Evolutionary conservation across 2,329 filamentous ascomycete species (phyloP), one percentile per base, ranked within the genome.

Genomic region (Fusarium tjaetaba): DNA sequence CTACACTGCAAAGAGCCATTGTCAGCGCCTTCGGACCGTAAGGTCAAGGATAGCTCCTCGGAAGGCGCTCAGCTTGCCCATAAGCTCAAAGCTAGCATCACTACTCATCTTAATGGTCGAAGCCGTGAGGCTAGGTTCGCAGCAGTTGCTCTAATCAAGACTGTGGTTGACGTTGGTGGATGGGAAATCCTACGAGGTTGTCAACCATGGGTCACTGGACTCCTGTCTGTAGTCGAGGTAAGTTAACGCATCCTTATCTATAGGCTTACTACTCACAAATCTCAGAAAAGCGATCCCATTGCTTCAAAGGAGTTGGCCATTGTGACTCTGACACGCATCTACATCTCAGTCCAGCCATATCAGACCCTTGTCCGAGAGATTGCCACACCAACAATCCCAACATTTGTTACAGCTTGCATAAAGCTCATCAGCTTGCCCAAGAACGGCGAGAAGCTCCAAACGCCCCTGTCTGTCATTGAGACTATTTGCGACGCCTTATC

Each of bases 361-460:
- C 94, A 93, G 68, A 96, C 94, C 14, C 86, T 98, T 60, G 87
- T 96, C 49, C 89, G 96, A 76, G 95, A 98, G 80, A 94, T 98
- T 69, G 95, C 93, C 2, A 97, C 95, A 0, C 94, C 94, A 6
- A 93, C 90, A 7, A 84, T 98, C 26, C 90, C 94, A 4, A 84
- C 88, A 3, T 97, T 96, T 77, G 88, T 95, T 51, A 91, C 89
- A 2, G 87, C 92, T 7, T 94, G 93, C 76, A 82, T 97, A 49
- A 90, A 92, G 76, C 86, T 96, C 49, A 83, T 89, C 79, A 86
- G 90, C 73, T 80, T 83, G 1, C 80, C 84, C 0, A 81, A 85
- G 5, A 64, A 77, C 15, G 77, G 68, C 20, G 74, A 77, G 43
- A 59, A 68, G 14, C 57, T 74, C 2, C 65, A 77, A 10, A 80